Conservation (phyloP, 139 green algal species). For the Tetradesmus lagerheimii region DNA sequence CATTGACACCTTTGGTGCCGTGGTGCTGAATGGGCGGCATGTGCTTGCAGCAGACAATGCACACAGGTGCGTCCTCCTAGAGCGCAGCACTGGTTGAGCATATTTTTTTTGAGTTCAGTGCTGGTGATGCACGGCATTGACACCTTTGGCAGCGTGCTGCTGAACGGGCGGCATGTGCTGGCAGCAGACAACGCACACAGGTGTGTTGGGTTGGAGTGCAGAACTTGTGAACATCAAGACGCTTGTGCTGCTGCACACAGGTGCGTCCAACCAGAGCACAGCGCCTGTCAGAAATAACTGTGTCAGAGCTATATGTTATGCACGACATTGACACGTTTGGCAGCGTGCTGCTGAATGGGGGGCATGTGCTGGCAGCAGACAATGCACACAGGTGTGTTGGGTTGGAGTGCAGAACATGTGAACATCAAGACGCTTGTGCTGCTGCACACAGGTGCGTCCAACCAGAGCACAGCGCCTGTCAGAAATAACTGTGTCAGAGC, state of each 20-base stretch:
- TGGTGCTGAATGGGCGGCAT: conserved; percentile 61
- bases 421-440: too few species aligned
- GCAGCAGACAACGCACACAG: conserved; percentile 61
- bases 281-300: too few species aligned
- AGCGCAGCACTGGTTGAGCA: not conserved
- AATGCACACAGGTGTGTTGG: conserved; percentile 69
- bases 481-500: too few species aligned
- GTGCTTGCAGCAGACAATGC: conserved; percentile 54
- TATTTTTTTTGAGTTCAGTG: too few species aligned
- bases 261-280: too few species aligned
- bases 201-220: too few species aligned
- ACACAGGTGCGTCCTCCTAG: conserved; percentile 49
- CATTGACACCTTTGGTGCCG: conserved; percentile 58
- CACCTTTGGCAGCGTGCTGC: conserved; percentile 54
- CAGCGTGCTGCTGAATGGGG: not conserved
- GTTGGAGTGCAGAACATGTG: too few species aligned
- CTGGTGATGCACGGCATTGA: conserved; percentile 60
- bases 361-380: not conserved
- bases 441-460: not conserved
- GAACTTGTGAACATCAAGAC: too few species aligned
- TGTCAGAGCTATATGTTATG: too few species aligned
- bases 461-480: too few species aligned
- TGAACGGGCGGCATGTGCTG: conserved; percentile 58
- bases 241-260: not conserved
- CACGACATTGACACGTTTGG: too few species aligned